These are phyloP conservation scores for Berberis vulgaris DNA, from an alignment of 164 flowering plant genomes.

Conservation along the genomic window DNA sequence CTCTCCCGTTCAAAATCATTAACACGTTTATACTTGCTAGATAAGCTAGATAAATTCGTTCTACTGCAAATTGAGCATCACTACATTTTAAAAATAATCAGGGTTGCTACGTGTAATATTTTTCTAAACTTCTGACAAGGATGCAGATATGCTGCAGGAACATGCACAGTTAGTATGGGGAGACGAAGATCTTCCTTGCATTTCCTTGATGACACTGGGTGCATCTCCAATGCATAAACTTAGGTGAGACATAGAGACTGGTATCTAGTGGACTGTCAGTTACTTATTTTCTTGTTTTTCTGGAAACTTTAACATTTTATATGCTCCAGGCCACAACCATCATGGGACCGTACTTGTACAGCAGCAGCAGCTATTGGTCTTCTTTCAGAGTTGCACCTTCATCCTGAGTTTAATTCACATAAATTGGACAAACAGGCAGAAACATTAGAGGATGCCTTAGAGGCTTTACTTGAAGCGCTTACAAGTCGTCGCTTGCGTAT, in stretches of 20 bases:
- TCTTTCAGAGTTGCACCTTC: constrained; percentile 55
- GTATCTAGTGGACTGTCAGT: background rate
- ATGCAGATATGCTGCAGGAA: constrained; percentile 35
- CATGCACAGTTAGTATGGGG: constrained; percentile 60
- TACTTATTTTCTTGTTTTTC: background rate
- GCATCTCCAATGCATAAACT: constrained; percentile 91
- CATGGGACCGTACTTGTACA: constrained; percentile 95
- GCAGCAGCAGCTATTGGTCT: constrained; percentile 85
- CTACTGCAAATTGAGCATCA: background rate
- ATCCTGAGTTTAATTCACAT: constrained; percentile 35
- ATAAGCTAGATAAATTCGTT: no score
- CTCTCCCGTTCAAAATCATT: no score
- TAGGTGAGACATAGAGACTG: constrained; percentile 32
- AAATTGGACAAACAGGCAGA: constrained; percentile 64
- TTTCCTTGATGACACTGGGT: constrained; percentile 48
- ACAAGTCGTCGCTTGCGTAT: constrained; percentile 61
- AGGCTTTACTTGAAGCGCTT: constrained; percentile 47
- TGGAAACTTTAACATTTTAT: background rate
- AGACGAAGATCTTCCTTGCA: constrained; percentile 59
- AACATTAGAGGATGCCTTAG: constrained; percentile 56
- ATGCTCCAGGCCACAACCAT: constrained; percentile 82
- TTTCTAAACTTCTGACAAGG: background rate
- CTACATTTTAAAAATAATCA: background rate
- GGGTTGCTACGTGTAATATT: background rate
- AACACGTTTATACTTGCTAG: no score